phyloP scores from a whole-genome alignment of 352 stramenopile genomes.

The Pythium rhizo-oryzae region DNA sequence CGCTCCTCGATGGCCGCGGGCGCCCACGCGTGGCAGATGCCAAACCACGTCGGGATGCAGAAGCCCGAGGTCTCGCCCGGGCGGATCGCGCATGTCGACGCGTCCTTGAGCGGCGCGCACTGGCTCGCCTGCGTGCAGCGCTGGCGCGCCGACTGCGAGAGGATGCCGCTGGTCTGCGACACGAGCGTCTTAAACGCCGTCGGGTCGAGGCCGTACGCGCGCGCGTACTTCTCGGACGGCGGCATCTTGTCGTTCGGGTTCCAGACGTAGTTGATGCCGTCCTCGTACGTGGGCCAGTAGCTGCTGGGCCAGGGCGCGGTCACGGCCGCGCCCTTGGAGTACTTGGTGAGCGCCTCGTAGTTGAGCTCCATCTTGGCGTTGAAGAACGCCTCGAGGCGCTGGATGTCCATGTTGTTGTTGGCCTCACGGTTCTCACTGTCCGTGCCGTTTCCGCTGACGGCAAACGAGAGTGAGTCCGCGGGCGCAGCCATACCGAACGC shows the following conservation, averaged over 20 bases:
- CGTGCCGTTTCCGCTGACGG: background rate
- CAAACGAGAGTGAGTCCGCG: constrained; percentile 1
- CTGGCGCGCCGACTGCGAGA: background rate
- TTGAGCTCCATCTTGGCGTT: constrained; percentile 9
- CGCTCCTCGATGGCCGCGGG: constrained; percentile 25
- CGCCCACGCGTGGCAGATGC: constrained; percentile 33
- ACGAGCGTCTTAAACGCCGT: background rate
- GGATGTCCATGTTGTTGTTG: background rate
- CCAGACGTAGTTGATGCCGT: background rate
- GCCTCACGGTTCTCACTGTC: constrained; percentile 14
- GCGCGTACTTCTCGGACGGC: background rate
- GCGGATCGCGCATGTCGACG: background rate
- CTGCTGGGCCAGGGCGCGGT: background rate
- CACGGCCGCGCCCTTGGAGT: background rate
- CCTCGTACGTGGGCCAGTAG: background rate
- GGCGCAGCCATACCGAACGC: background rate
- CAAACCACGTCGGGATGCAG: constrained; percentile 32
- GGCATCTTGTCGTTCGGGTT: background rate
- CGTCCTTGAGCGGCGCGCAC: background rate
- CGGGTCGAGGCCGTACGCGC: background rate
- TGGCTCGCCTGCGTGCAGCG: background rate
- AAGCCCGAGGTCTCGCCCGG: constrained; percentile 7
- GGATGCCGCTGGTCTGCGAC: background rate
- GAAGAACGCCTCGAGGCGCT: background rate
- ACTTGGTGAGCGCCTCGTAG: constrained; percentile 6